phyloP scores from a whole-genome alignment of 2,329 filamentous ascomycete genomes.

The Fusarium aywerte region DNA sequence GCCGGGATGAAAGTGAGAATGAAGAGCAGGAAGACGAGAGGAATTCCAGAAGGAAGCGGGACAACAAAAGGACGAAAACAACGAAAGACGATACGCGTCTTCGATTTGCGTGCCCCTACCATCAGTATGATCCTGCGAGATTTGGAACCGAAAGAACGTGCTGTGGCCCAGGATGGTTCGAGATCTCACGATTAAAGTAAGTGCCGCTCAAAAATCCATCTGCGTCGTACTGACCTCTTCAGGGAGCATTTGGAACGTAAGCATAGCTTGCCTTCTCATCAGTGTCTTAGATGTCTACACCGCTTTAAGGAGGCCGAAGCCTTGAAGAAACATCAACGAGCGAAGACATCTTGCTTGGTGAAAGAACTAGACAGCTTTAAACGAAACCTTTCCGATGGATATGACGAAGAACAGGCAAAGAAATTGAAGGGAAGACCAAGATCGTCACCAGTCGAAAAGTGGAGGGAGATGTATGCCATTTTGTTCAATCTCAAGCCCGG shows the following conservation, averaged over 20 bases:
- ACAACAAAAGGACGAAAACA: constrained; percentile 53
- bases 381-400: constrained; percentile 37
- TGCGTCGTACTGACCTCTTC: background rate
- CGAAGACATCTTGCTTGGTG: constrained; percentile 28
- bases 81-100: constrained; percentile 46
- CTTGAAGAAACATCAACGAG: constrained; percentile 40
- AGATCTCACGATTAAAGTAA: constrained; percentile 43
- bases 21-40: constrained; percentile 46
- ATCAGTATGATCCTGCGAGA: constrained; percentile 49
- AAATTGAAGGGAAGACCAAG: constrained; percentile 29
- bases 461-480: constrained; percentile 38
- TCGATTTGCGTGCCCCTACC: constrained; percentile 52
- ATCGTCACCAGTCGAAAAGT: constrained; percentile 21
- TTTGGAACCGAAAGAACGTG: constrained; percentile 41
- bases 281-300: constrained; percentile 37
- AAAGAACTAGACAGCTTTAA: constrained; percentile 24
- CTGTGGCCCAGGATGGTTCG: constrained; percentile 40
- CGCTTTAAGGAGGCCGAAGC: constrained; percentile 34
- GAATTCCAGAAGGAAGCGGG: constrained; percentile 47
- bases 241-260: constrained; percentile 43
- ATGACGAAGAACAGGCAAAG: constrained; percentile 40
- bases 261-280: constrained; percentile 34
- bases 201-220: background rate
- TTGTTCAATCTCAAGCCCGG: constrained; percentile 31
- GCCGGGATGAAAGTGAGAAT: constrained; percentile 46